Percentiles rank a stretch among this genome's conserved stretches.
These are phyloP conservation scores for Boletus speciosus DNA, from an alignment of 768 basidiomycete species.

Conservation along the genomic window DNA sequence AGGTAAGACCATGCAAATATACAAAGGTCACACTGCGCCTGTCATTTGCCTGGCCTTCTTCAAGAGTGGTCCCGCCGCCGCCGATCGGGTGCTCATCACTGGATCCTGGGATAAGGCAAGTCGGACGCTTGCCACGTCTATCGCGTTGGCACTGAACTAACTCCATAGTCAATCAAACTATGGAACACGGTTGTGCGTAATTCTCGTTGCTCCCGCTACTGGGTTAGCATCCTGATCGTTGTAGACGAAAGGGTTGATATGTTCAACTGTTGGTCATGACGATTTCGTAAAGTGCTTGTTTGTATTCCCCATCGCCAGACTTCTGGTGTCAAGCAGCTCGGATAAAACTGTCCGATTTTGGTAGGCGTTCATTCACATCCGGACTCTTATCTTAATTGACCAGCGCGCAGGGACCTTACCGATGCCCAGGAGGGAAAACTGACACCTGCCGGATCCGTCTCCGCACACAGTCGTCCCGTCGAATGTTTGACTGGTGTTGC, in stretches of 20 bases:
- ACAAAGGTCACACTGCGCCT: slow-evolving; percentile 83
- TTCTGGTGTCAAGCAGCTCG: slow-evolving; percentile 84
- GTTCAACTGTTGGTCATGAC: slow-evolving; percentile 70
- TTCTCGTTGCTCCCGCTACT: not conserved
- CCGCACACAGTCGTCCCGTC: slow-evolving; percentile 85
- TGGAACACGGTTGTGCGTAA: slow-evolving; percentile 72
- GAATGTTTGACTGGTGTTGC: slow-evolving; percentile 65
- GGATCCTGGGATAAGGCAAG: slow-evolving; percentile 91
- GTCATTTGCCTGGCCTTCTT: slow-evolving; percentile 80
- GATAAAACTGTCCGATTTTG: slow-evolving; percentile 88
- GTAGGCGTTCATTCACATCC: slow-evolving; percentile 40
- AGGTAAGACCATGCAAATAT: slow-evolving; percentile 72
- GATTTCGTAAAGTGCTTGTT: slow-evolving; percentile 90
- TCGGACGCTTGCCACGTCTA: not conserved
- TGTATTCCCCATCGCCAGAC: slow-evolving; percentile 57
- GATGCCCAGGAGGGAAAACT: slow-evolving; percentile 39
- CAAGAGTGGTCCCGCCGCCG: slow-evolving; percentile 38
- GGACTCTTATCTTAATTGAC: not conserved
- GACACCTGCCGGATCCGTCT: slow-evolving; percentile 62
- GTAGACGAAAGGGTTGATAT: slow-evolving; percentile 69
- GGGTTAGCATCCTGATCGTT: not conserved
- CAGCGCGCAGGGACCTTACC: slow-evolving; percentile 57
- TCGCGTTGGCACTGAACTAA: slow-evolving; percentile 8
- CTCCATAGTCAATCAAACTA: slow-evolving; percentile 70
- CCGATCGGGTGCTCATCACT: slow-evolving; percentile 62